phyloP scores from a whole-genome alignment of 2,329 filamentous ascomycete genomes.

The Fusarium nisikadoi region DNA sequence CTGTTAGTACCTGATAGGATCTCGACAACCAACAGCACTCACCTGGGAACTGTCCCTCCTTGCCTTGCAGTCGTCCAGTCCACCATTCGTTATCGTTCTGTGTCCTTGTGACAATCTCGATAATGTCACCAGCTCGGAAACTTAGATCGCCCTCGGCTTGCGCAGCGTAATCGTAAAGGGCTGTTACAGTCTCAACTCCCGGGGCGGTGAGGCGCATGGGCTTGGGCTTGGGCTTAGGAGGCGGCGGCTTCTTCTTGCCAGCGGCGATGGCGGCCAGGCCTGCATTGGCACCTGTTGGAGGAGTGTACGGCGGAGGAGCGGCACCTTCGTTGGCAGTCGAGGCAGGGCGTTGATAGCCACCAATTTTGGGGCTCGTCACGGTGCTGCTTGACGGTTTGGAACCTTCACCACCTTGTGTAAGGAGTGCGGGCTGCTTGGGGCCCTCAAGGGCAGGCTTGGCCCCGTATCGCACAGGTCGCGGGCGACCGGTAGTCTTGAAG shows the following conservation, averaged over 20 bases:
- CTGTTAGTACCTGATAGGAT: constrained; percentile 39
- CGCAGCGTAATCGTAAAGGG: constrained; percentile 95
- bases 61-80: constrained; percentile 82
- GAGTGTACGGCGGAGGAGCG: constrained; percentile 78
- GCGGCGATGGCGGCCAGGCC: constrained; percentile 61
- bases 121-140: constrained; percentile 87
- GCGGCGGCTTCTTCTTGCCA: constrained; percentile 74
- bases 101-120: constrained; percentile 88
- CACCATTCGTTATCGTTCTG: constrained; percentile 97
- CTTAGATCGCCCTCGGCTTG: constrained; percentile 94
- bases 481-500: constrained; percentile 87
- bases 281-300: constrained; percentile 52
- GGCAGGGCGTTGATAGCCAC: constrained; percentile 50
- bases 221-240: constrained; percentile 76
- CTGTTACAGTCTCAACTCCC: constrained; percentile 81
- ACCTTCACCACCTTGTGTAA: constrained; percentile 63
- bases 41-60: constrained; percentile 96
- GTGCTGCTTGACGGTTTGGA: constrained; percentile 37
- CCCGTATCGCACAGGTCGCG: constrained; percentile 67
- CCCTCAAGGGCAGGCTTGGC: constrained; percentile 64
- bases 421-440: constrained; percentile 59
- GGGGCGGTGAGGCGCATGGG: constrained; percentile 76
- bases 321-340: constrained; percentile 60
- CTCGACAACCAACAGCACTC: constrained; percentile 48
- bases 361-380: constrained; percentile 44